phyloP scores from a whole-genome alignment of 176 grass and related monocot genomes.

The sorghum (Sorghum bicolor) region Sorghum_bicolor_NCBIv3 NC_012878.2:7572001-7572500 shows the following conservation, averaged over 20 bases:
- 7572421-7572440: neutral
- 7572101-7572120: too few species aligned
- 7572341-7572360: slow-evolving; percentile 4
- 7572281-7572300: neutral
- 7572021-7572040: neutral
- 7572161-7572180: too few species aligned
- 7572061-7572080: too few species aligned
- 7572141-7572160: too few species aligned
- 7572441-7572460: neutral
- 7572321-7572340: slow-evolving; percentile 7
- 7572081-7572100: too few species aligned
- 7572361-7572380: neutral
- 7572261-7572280: neutral
- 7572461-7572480: neutral
- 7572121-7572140: too few species aligned
- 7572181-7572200: too few species aligned
- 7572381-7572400: neutral
- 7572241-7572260: neutral
- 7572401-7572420: neutral
- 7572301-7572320: neutral
- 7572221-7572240: too few species aligned
- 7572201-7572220: too few species aligned
- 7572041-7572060: too few species aligned
- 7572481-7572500: neutral
- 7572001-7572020: neutral